Conservation (phyloP, 768 basidiomycete genomes). For the Lentinula edodes region DNA sequence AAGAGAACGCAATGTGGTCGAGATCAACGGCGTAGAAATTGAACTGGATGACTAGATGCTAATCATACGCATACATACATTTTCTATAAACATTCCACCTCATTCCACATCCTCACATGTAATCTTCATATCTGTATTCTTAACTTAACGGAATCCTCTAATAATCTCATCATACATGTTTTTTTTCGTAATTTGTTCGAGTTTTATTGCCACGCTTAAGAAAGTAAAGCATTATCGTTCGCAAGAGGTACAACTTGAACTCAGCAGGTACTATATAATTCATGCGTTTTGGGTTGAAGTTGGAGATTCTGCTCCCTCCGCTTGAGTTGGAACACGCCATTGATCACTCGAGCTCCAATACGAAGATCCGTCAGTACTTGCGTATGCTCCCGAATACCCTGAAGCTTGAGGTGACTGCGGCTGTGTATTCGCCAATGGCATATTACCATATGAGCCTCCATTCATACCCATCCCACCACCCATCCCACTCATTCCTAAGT, state of each 20-base stretch:
- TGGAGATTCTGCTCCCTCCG: slow-evolving; percentile 10
- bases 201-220: no score
- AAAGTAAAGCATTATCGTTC: no score
- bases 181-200: not conserved
- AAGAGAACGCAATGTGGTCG: not conserved
- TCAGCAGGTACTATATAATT: not conserved
- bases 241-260: not conserved
- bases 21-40: slow-evolving; percentile 5
- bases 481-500: slow-evolving; percentile 46
- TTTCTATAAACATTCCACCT: not conserved
- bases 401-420: not conserved
- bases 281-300: not conserved
- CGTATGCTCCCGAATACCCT: not conserved
- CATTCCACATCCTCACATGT: not conserved
- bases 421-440: not conserved
- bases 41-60: not conserved
- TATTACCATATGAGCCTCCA: not conserved
- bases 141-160: not conserved
- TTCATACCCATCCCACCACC: slow-evolving; percentile 9
- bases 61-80: not conserved
- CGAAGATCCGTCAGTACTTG: slow-evolving; percentile 3
- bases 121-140: slow-evolving; percentile 1
- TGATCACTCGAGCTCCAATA: slow-evolving; percentile 26
- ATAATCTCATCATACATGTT: not conserved
- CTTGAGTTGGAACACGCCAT: slow-evolving; percentile 26